Evolutionary conservation across 108 stramenopile genomes (phyloP).

Genomic region (Seminavis robusta): DNA sequence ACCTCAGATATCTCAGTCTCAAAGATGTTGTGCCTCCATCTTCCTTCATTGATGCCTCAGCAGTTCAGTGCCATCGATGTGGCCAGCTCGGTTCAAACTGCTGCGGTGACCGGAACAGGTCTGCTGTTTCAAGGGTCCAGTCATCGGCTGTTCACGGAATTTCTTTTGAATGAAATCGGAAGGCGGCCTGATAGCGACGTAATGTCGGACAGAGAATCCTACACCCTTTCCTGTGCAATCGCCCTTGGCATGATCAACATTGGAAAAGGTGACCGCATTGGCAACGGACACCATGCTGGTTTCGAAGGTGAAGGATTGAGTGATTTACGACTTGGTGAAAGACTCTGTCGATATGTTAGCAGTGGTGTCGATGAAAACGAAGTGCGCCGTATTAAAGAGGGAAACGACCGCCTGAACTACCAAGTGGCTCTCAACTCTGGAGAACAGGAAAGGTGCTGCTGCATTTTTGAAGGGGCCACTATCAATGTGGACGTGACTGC

Average conservation of each 20-base stretch:
- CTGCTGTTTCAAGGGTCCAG: conserved; percentile 88
- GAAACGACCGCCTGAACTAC: conserved; percentile 34
- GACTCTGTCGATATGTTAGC: conserved; percentile 82
- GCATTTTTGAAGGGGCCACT: conserved; percentile 79
- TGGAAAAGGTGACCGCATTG: conserved; percentile 41
- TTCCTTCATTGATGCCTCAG: conserved; percentile 93
- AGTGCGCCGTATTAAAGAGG: conserved; percentile 34
- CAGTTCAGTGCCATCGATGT: conserved; percentile 90
- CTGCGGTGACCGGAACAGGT: conserved; percentile 89
- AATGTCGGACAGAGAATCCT: conserved; percentile 84
- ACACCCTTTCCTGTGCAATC: conserved; percentile 85
- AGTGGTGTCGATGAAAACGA: conserved; percentile 70
- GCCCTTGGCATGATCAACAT: conserved; percentile 92
- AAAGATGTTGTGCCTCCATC: conserved; percentile 98
- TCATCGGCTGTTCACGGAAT: conserved; percentile 97
- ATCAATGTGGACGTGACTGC: conserved; percentile 94
- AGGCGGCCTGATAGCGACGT: conserved; percentile 73
- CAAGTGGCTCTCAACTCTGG: conserved; percentile 21
- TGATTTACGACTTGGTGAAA: conserved; percentile 92
- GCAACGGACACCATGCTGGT: conserved; percentile 10
- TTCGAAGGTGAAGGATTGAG: conserved; percentile 69
- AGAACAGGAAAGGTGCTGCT: conserved; percentile 73
- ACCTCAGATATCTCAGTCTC: conserved; percentile 86
- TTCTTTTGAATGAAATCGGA: conserved; percentile 93
- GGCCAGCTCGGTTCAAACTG: conserved; percentile 81